A percentile compares a stretch with the other conserved stretches of the same genome.
phyloP scores from a whole-genome alignment of 2,329 filamentous ascomycete species.

The Colletotrichum sp. region DNA sequence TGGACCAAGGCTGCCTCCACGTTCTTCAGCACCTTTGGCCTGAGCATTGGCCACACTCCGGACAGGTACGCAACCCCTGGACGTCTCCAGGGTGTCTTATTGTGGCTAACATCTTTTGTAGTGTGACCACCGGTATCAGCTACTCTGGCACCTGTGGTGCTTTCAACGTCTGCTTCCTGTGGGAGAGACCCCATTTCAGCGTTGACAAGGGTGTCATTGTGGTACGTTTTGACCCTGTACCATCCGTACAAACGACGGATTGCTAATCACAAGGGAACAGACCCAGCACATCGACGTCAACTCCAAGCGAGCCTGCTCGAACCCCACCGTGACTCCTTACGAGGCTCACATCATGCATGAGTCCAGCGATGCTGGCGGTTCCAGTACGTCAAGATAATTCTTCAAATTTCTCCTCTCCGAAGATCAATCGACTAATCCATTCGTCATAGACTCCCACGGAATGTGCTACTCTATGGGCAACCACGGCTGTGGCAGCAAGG shows the following conservation, averaged over 20 bases:
- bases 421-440: background rate
- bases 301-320: background rate
- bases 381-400: background rate
- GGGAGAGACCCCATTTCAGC: background rate
- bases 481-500: background rate
- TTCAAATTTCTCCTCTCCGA: fast-evolving
- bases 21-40: background rate
- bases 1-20: background rate
- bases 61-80: background rate
- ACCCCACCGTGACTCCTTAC: background rate
- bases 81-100: background rate
- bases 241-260: background rate
- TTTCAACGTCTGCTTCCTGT: background rate
- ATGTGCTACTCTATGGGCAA: background rate
- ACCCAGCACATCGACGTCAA: background rate
- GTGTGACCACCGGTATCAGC: background rate
- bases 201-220: background rate
- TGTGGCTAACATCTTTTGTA: background rate
- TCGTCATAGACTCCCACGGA: background rate
- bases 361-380: background rate
- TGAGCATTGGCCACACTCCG: background rate
- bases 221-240: background rate
- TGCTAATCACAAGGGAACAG: background rate
- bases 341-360: background rate
- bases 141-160: background rate